These are phyloP conservation scores for Lentinula detonsa DNA, from an alignment of 768 basidiomycete species.

Conservation along the genomic window DNA sequence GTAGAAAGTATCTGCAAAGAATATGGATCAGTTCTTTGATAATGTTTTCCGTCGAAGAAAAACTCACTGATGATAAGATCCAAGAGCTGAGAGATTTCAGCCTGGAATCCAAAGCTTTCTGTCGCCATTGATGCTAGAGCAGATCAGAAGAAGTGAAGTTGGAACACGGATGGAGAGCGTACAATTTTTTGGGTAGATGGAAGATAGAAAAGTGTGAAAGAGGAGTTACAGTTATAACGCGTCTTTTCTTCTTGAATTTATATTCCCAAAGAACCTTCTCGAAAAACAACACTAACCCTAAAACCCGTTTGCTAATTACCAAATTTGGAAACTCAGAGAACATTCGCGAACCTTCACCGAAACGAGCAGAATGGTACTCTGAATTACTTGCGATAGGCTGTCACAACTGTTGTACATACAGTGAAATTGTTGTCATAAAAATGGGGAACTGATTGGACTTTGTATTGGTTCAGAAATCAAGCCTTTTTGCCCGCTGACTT, in stretches of 20 bases:
- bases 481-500: slow-evolving; percentile 30
- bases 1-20: slow-evolving; percentile 90
- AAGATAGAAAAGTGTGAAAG: not conserved
- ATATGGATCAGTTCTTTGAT: slow-evolving; percentile 6
- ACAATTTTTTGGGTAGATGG: not conserved
- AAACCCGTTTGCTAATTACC: slow-evolving; percentile 1
- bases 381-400: no score
- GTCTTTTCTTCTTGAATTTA: not conserved
- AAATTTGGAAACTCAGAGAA: slow-evolving; percentile 13
- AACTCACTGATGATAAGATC: slow-evolving; percentile 96
- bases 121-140: slow-evolving; percentile 50
- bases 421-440: not conserved
- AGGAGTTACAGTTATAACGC: not conserved
- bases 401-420: not conserved
- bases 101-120: slow-evolving; percentile 95
- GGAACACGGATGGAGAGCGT: not conserved
- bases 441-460: not conserved
- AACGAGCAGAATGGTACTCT: not conserved
- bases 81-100: slow-evolving; percentile 97
- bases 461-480: not conserved
- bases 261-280: slow-evolving; percentile 4
- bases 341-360: slow-evolving; percentile 9
- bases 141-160: not conserved
- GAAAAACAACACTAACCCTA: slow-evolving; percentile 1
- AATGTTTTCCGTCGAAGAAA: not conserved